Base-by-base conservation (phyloP, 108 stramenopile species). In the Cyclotella cryptica region DNA sequence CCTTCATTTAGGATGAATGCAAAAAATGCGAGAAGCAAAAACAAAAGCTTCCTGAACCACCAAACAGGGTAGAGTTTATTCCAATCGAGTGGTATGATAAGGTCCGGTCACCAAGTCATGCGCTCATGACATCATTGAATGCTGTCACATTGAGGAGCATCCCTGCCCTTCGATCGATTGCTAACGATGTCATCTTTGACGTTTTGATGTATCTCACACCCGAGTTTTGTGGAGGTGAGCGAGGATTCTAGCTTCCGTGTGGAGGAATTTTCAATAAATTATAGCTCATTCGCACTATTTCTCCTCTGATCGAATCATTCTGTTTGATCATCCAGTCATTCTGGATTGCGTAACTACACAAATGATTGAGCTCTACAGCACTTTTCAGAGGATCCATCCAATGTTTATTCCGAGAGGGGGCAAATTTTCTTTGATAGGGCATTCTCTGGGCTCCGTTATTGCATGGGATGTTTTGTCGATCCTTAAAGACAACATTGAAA, bases 401-500 rank as follows among this genome's bases (percentile, higher is more conserved):
- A 75, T 71, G 6, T 95, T 92, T 77, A 26, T 81, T 18, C 26
- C 66, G 0, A 54, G 51, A 13, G 89, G n/a, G 26, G 96, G 94
- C 14, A 86, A 83, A 29, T 78, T 74, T 61, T 88, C 87, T 10
- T 26, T 97, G 22, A 83, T 95, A 39, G 96, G 95, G 1, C 95
- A 96, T 75, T 86, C 85, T 15, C 84, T 97, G n/a, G 96, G 96
- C 8, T 87, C 84, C 24, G 92, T 97, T 21, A 96, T 97, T 69
- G 84, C 80, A 40, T 97, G 93, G 92, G 96, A 97, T 79, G 57
- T 97, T 15, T 69, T 97, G 27, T 84, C 92, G 13, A 79, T 90
- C 42, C 70, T 89, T 19, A 83, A 91, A 72, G 88, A 89, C 44
- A 64, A 75, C 12, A 21, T 52, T 14, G 83, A 84, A 40, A 72